These are phyloP conservation scores for Nitzschia palea DNA, from an alignment of 108 stramenopile species.

Conservation along the genomic window DNA sequence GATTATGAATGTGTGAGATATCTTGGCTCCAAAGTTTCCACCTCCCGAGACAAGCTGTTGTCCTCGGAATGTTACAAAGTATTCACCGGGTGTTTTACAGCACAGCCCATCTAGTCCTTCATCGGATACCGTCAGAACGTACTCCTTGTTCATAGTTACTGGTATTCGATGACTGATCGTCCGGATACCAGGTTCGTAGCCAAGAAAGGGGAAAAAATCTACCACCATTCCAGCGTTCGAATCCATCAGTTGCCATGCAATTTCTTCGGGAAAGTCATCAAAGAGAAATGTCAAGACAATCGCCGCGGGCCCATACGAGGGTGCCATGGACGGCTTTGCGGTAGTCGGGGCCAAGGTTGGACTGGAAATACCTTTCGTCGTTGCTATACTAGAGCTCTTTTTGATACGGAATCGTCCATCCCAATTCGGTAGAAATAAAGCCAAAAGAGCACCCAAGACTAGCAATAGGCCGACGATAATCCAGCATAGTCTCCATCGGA, in stretches of 20 bases:
- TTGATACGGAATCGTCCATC: not conserved
- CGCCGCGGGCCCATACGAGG: not conserved
- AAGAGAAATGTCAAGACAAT: not conserved
- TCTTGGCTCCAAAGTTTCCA: not conserved
- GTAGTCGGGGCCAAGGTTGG: not conserved
- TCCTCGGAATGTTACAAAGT: not conserved
- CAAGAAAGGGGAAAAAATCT: not conserved
- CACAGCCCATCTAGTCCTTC: not conserved
- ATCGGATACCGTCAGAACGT: not conserved
- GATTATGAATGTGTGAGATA: not conserved
- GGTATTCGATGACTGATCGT: not conserved
- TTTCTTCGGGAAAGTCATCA: conserved; percentile 3
- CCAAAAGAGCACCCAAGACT: not conserved
- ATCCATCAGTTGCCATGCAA: conserved; percentile 2
- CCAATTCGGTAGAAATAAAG: not conserved
- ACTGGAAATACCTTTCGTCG: no score
- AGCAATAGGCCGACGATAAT: no score
- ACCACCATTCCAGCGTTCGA: not conserved
- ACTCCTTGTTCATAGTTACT: not conserved
- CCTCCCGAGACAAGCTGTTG: not conserved
- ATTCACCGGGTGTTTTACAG: not conserved
- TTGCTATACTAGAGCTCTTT: not conserved
- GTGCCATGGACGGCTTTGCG: not conserved
- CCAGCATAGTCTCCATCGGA: no score
- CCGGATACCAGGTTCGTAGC: not conserved